Evolutionary conservation across 495 filamentous ascomycete species (phyloP), one percentile per base, ranked within the genome.

Genomic region (Trichoderma virens): DNA sequence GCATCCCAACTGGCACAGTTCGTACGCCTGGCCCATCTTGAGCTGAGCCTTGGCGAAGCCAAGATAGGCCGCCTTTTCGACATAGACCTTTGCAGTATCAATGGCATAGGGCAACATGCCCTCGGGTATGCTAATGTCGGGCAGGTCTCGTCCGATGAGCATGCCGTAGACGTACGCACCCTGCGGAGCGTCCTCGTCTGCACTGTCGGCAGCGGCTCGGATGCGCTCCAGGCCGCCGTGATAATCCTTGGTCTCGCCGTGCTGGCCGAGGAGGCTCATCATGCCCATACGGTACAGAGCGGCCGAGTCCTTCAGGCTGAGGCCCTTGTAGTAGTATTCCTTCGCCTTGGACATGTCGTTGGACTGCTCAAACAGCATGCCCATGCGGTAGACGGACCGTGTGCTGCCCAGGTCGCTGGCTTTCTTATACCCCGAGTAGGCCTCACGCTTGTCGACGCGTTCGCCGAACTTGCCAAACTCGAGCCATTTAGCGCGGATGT

Each of bases 121-220:
- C 3, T 84, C 82, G 8, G 94, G 92, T 14, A 98, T 80, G 56
- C 78, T 83, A 66, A 98, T 88, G 73, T 96, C 92, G 59, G 92
- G 90, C 51, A 98, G 80, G 71, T 98, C 93, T 51, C 90, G 83
- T 13, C 90, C 90, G 67, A 95, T 83, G 62, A 98, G 86, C 94
- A 98, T 95, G 64, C 94, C 94, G 70, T 93, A 95, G 51, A 98
- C 88, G 76, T 96, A 98, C 61, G 95, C 94, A 61, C 95, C 94
- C 72, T 98, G 94, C 6, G 94, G 95, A 9, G 94, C 92, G 73
- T 98, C 97, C 76, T 98, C 93, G 71, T 98, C 94, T 32, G 94
- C 92, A 16, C 87, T 91, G 65, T 91, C 86, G 60, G 95, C 92
- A 34, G 93, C 90, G 65, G 83, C 76, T 60, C 85, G 85, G 67